phyloP scores from a whole-genome alignment of 2,329 filamentous ascomycete species.

The Colletotrichum liaoningense region DNA sequence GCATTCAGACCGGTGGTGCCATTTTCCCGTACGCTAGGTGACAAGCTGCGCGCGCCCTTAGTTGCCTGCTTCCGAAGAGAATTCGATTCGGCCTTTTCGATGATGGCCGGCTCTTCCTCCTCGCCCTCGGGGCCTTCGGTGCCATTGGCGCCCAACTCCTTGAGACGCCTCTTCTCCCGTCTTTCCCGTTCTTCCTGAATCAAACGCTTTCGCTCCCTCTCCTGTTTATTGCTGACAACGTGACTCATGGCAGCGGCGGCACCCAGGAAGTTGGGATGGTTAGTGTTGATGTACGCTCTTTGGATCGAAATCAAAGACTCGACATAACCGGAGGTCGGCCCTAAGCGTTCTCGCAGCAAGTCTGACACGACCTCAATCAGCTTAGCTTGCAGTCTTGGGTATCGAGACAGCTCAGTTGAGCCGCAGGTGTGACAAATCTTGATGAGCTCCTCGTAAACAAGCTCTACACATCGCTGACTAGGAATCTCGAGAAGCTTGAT shows the following conservation, averaged over 20 bases:
- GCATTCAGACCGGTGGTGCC: slow-evolving; percentile 70
- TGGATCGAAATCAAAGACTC: slow-evolving; percentile 98
- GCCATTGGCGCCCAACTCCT: slow-evolving; percentile 87
- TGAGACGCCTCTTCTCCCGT: slow-evolving; percentile 83
- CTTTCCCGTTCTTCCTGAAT: slow-evolving; percentile 88
- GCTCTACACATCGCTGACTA: slow-evolving; percentile 94
- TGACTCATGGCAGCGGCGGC: slow-evolving; percentile 98
- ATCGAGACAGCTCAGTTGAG: slow-evolving; percentile 91
- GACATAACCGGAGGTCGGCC: slow-evolving; percentile 89
- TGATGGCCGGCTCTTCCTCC: slow-evolving; percentile 61
- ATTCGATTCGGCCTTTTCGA: slow-evolving; percentile 63
- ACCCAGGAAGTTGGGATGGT: slow-evolving; percentile 97
- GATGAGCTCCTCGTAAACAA: slow-evolving; percentile 98
- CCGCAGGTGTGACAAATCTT: slow-evolving; percentile 99
- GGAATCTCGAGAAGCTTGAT: slow-evolving; percentile 97
- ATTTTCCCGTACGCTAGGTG: slow-evolving; percentile 80
- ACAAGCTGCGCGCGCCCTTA: slow-evolving; percentile 81
- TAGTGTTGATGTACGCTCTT: slow-evolving; percentile 98
- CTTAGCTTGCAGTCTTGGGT: slow-evolving; percentile 93
- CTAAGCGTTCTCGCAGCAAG: slow-evolving; percentile 89
- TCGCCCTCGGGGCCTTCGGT: slow-evolving; percentile 76
- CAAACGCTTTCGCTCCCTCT: slow-evolving; percentile 85
- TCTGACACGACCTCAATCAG: slow-evolving; percentile 98
- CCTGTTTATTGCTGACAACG: slow-evolving; percentile 94
- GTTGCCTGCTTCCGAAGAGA: slow-evolving; percentile 64